phyloP scores from a whole-genome alignment of 73 alveolate species.

The Paramecium caudatum region DNA sequence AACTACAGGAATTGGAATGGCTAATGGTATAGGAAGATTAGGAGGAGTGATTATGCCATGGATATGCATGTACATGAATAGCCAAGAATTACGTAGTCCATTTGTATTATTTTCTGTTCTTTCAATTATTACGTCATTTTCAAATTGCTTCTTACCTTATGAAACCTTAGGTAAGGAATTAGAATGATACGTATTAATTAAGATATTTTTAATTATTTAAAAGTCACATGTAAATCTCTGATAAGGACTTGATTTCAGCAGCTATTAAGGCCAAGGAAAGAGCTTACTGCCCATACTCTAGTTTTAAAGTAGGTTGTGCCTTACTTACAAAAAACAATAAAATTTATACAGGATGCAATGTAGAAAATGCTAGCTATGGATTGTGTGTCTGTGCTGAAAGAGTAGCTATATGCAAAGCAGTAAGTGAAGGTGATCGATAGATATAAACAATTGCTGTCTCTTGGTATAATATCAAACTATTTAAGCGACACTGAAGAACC shows the following conservation, averaged over 20 bases:
- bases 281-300: constrained; percentile 71
- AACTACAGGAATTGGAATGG: constrained; percentile 78
- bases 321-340: constrained; percentile 43
- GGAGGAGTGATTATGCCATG: constrained; percentile 78
- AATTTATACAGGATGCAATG: constrained; percentile 48
- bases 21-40: constrained; percentile 76
- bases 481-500: background rate
- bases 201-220: background rate
- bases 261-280: constrained; percentile 61
- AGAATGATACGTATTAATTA: too few relatives aligned
- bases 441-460: background rate
- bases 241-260: background rate
- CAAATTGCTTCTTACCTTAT: constrained; percentile 71
- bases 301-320: constrained; percentile 61
- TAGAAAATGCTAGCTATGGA: constrained; percentile 75
- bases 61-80: constrained; percentile 69
- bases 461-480: background rate
- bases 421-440: constrained; percentile 12
- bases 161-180: constrained; percentile 75
- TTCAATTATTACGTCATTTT: constrained; percentile 56
- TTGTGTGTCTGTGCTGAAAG: constrained; percentile 65
- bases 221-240: background rate
- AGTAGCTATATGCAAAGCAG: background rate
- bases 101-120: constrained; percentile 61
- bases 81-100: constrained; percentile 51